Conservation (phyloP, 129 eudicot species). For the Artemisia annua region DNA sequence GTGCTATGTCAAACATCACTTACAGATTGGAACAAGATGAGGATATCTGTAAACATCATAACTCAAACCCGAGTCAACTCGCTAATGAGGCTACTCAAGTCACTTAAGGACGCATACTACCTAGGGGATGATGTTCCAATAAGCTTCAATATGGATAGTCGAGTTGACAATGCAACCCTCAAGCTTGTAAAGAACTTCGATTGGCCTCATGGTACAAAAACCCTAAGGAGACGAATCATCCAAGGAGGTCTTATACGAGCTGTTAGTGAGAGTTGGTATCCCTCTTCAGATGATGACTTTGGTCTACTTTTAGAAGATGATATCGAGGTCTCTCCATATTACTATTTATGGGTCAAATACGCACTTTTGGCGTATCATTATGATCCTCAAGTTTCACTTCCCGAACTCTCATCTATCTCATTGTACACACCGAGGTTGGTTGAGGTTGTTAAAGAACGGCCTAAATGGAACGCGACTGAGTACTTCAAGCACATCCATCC, state of each 20-base stretch:
- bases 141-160: conserved; percentile 93
- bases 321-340: conserved; percentile 90
- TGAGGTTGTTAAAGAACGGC: conserved; percentile 88
- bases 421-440: conserved; percentile 89
- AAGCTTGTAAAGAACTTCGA: conserved; percentile 64
- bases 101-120: conserved; percentile 75
- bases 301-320: conserved; percentile 94
- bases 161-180: conserved; percentile 78
- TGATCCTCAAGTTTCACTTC: conserved; percentile 91
- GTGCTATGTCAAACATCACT: neutral
- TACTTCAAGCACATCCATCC: conserved; percentile 84
- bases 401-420: conserved; percentile 88
- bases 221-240: conserved; percentile 72
- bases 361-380: conserved; percentile 83
- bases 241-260: conserved; percentile 97
- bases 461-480: conserved; percentile 93
- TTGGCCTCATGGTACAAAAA: conserved; percentile 88
- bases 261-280: conserved; percentile 96
- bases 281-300: conserved; percentile 81
- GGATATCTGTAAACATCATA: conserved; percentile 72
- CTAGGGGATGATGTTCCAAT: conserved; percentile 83
- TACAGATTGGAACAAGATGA: conserved; percentile 92
- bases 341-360: conserved; percentile 89
- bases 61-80: conserved; percentile 87
- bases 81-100: conserved; percentile 68